These are phyloP conservation scores for Leishmania braziliensis DNA, from an alignment of 208 protist genomes.

Conservation along the genomic window DNA sequence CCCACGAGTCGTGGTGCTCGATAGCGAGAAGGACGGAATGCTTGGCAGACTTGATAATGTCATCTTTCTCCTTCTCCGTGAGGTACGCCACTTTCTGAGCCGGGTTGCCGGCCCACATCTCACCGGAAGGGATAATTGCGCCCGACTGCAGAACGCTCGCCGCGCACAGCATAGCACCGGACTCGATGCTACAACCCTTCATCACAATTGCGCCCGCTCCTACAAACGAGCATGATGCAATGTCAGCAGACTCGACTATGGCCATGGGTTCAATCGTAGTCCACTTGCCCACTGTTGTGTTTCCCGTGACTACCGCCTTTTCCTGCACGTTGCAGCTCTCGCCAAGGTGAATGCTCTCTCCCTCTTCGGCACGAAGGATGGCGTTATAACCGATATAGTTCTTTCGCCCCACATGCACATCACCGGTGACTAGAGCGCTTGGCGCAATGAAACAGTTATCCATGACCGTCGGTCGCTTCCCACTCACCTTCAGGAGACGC, in stretches of 20 bases:
- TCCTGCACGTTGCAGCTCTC: slow-evolving; percentile 92
- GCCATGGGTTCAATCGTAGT: slow-evolving; percentile 90
- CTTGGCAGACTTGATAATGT: slow-evolving; percentile 90
- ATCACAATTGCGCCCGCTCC: slow-evolving; percentile 86
- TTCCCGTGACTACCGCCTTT: slow-evolving; percentile 86
- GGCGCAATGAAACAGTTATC: slow-evolving; percentile 92
- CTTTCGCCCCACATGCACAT: slow-evolving; percentile 87
- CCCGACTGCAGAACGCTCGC: slow-evolving; percentile 87
- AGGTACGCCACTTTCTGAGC: slow-evolving; percentile 87
- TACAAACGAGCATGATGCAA: slow-evolving; percentile 90
- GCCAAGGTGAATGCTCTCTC: slow-evolving; percentile 82
- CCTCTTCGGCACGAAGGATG: slow-evolving; percentile 81
- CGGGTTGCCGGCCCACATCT: slow-evolving; percentile 93
- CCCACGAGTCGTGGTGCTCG: slow-evolving; percentile 90
- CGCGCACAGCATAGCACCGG: slow-evolving; percentile 85
- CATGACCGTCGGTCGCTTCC: slow-evolving; percentile 75
- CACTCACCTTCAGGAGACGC: slow-evolving; percentile 72
- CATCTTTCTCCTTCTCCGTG: slow-evolving; percentile 85
- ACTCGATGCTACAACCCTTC: slow-evolving; percentile 85
- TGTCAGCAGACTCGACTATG: slow-evolving; percentile 85
- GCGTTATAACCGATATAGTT: slow-evolving; percentile 93
- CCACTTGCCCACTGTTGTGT: slow-evolving; percentile 88
- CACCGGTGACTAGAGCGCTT: slow-evolving; percentile 79
- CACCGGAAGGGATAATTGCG: slow-evolving; percentile 87
- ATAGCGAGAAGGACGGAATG: slow-evolving; percentile 89